Conservation (phyloP, 345 rosid species). For the Barbarea vulgaris region DNA sequence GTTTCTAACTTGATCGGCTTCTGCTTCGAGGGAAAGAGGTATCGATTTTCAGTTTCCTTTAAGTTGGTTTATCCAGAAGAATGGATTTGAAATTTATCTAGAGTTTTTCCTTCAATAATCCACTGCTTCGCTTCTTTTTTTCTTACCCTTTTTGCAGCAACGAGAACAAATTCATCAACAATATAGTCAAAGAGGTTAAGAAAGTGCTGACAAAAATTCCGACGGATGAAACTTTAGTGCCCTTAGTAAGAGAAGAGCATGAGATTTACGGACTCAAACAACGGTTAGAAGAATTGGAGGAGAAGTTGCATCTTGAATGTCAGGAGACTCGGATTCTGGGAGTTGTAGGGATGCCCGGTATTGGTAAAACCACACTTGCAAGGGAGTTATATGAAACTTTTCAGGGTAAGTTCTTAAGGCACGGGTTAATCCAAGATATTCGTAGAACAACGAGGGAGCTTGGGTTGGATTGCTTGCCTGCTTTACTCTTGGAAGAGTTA, state of each 20-base stretch:
- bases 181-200: neutral
- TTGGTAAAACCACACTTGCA: constrained; percentile 12
- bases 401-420: neutral
- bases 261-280: neutral
- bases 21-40: neutral
- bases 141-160: neutral
- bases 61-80: neutral
- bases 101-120: neutral
- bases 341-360: constrained; percentile 21
- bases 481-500: no score
- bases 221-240: neutral
- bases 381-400: neutral
- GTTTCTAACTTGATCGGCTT: neutral
- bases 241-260: neutral
- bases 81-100: neutral
- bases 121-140: no score
- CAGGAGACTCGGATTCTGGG: neutral
- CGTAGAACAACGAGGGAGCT: neutral
- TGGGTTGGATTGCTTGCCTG: no score
- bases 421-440: constrained; percentile 3
- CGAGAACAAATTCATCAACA: neutral
- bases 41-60: neutral
- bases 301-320: neutral
- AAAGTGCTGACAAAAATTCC: neutral
- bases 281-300: neutral